Evolutionary conservation across 371 early-diverging fungal species (phyloP).

Genomic region (Vairimorpha necatrix): DNA sequence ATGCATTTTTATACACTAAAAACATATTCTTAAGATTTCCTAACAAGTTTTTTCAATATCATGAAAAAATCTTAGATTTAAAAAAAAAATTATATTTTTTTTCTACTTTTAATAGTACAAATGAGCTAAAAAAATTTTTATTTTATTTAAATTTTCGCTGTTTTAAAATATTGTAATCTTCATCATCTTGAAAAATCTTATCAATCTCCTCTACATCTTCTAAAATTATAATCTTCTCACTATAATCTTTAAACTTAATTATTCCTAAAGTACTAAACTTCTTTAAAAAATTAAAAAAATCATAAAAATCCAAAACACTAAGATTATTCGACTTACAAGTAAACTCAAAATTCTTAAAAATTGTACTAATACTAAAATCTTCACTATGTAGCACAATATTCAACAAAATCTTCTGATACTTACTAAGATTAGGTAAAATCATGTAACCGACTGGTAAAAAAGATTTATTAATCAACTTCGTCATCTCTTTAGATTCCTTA

Average conservation of each 20-base stretch:
- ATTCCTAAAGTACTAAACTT: slow-evolving; percentile 43
- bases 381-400: slow-evolving; percentile 23
- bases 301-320: slow-evolving; percentile 45
- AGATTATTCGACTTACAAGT: slow-evolving; percentile 31
- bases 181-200: slow-evolving; percentile 16
- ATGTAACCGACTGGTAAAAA: background rate
- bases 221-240: slow-evolving; percentile 29
- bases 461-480: background rate
- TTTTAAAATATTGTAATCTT: slow-evolving; percentile 12
- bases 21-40: too few relatives aligned
- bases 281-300: slow-evolving; percentile 44
- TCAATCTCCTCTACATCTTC: slow-evolving; percentile 38
- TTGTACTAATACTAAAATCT: slow-evolving; percentile 9
- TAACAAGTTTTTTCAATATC: too few relatives aligned
- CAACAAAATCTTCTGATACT: slow-evolving; percentile 37
- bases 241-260: slow-evolving; percentile 29
- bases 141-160: background rate
- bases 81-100: too few relatives aligned
- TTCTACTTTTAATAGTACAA: too few relatives aligned
- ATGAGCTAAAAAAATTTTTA: too few relatives aligned
- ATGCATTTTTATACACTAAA: too few relatives aligned
- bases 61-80: too few relatives aligned
- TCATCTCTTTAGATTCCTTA: background rate
- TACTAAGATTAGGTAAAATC: slow-evolving; percentile 28
- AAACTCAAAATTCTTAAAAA: slow-evolving; percentile 35